A percentile compares a stretch with the other conserved stretches of the same genome.
Evolutionary conservation across 805 yeast species (phyloP).

Genomic region (Priceomyces fermenticarens): DNA sequence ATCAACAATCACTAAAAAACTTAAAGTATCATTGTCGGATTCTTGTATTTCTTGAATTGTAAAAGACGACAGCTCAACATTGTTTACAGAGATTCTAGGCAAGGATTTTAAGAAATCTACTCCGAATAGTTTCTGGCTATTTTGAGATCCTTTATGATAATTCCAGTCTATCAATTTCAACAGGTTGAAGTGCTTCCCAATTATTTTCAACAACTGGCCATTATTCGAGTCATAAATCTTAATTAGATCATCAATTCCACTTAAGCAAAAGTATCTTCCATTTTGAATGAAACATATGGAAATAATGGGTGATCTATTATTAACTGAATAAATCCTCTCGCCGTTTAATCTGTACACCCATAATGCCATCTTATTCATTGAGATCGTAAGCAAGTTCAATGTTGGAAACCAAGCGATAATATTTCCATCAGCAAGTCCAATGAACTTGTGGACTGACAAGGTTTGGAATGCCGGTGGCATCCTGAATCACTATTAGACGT

Average conservation of each 20-base stretch:
- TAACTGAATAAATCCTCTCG: constrained; percentile 49
- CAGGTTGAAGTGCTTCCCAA: constrained; percentile 14
- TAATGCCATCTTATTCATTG: constrained; percentile 47
- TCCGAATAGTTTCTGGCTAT: constrained; percentile 18
- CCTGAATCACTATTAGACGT: background rate
- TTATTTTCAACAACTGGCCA: constrained; percentile 37
- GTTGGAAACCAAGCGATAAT: constrained; percentile 49
- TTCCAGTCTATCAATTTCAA: constrained; percentile 19
- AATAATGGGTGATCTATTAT: constrained; percentile 29
- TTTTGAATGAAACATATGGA: constrained; percentile 30
- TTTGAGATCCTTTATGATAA: constrained; percentile 1
- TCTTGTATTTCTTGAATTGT: constrained; percentile 5
- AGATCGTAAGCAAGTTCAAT: constrained; percentile 50
- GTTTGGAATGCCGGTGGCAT: constrained; percentile 1
- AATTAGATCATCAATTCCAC: constrained; percentile 42
- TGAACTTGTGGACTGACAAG: constrained; percentile 11
- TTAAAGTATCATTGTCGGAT: constrained; percentile 6
- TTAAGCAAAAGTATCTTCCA: constrained; percentile 42
- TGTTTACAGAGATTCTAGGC: constrained; percentile 29
- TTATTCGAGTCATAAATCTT: constrained; percentile 45
- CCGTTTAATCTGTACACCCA: constrained; percentile 56
- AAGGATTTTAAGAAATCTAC: constrained; percentile 27
- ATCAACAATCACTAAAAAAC: constrained; percentile 25
- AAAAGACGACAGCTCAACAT: constrained; percentile 7
- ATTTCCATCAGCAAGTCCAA: constrained; percentile 34